These are phyloP conservation scores for Solanum hybrid DNA, from an alignment of 305 asterid genomes.

Conservation along the genomic window DNA sequence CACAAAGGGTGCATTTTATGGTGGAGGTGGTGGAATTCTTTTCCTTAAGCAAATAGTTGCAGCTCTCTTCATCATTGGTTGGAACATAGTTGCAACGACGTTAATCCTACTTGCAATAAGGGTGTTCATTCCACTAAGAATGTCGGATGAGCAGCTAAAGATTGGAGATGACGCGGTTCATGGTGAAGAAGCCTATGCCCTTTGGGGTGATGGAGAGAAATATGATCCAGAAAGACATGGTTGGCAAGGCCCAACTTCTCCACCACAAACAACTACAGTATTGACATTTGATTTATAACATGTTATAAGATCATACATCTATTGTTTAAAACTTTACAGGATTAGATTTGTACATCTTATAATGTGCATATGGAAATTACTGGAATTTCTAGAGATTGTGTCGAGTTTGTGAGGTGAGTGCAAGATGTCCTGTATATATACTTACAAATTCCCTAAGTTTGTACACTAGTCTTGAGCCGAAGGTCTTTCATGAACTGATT, in stretches of 20 bases:
- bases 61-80: constrained; percentile 49
- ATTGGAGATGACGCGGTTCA: constrained; percentile 85
- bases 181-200: constrained; percentile 75
- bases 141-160: constrained; percentile 69
- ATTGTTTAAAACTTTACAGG: not conserved
- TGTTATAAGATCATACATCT: not conserved
- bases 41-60: constrained; percentile 54
- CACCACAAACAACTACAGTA: constrained; percentile 50
- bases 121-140: constrained; percentile 45
- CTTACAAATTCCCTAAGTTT: not conserved
- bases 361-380: not conserved
- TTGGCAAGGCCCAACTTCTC: constrained; percentile 32
- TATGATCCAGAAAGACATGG: constrained; percentile 58
- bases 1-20: constrained; percentile 61
- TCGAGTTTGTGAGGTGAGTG: not conserved
- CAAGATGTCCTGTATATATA: not conserved
- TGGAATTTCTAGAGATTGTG: not conserved
- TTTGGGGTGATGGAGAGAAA: constrained; percentile 89
- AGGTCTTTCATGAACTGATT: not conserved
- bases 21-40: constrained; percentile 34
- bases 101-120: constrained; percentile 41
- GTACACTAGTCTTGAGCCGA: not conserved
- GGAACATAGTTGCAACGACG: constrained; percentile 54
- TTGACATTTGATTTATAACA: constrained; percentile 49
- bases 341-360: not conserved